Base-by-base conservation (phyloP, 345 rosid species). In the Bruguiera gymnorhiza region DNA sequence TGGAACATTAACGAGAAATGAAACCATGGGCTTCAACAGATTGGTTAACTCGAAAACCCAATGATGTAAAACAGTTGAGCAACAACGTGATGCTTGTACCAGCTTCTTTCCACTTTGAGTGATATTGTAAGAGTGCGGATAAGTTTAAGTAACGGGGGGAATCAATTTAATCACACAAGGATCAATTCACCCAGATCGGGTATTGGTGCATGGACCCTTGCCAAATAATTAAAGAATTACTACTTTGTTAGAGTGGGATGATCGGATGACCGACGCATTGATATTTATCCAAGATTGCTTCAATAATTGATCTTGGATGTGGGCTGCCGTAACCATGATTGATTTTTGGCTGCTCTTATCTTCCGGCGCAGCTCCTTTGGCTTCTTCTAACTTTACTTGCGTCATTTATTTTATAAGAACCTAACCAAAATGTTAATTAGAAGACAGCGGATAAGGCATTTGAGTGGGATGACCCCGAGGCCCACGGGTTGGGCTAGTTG, bases 161-260 rank as follows among this genome's bases (percentile, higher is more conserved):
- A 68, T 18, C 67, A 51, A 66, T 63, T 63, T 27, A 6, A 39
- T 50, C 37, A 39, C 32, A 50, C 26, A 26, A 32, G 51, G 66
- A 69, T 63, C 61, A 70, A 54, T 30, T 39, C 29, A 15, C 13
- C 60, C 16, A 8, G 26, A 21, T 6, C 0, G 37, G 18, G 15
- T 1, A 34, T 56, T 62, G 30, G 61, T 66, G 27, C 36, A 30
- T 65, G 63, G 32, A 54, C 61, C 24, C 11, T 24, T 27, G 9
- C 7, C 59, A 8, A 24, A 56, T 56, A 34, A 29, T 18, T 50
- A 34, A 46, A 62, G 67, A 69, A 59, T 59, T 60, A 46, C 54
- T 65, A 71, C 60, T 77, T 85, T 75, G 57, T 37, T 58, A 11
- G 54, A 78, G 83, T 78, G 82, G 81, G 63, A 72, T 69, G 69